phyloP scores from a whole-genome alignment of 2,329 filamentous ascomycete genomes.

The Paecilomyces formosus region DNA sequence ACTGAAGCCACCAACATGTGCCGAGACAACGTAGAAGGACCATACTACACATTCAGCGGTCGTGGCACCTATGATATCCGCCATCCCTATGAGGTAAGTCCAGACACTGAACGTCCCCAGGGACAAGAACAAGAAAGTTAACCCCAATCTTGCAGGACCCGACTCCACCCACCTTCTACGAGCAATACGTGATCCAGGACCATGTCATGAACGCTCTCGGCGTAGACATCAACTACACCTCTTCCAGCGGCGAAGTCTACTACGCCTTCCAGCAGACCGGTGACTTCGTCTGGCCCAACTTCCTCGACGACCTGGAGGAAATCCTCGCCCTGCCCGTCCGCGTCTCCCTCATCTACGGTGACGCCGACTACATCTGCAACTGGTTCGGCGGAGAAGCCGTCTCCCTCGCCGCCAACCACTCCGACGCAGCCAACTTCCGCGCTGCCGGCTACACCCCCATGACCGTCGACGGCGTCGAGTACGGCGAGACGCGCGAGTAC shows the following conservation, averaged over 20 bases:
- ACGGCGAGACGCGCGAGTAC: constrained; percentile 68
- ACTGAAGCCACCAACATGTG: constrained; percentile 49
- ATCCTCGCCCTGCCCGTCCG: constrained; percentile 57
- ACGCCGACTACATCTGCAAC: constrained; percentile 51
- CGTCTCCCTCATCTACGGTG: constrained; percentile 65
- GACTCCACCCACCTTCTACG: constrained; percentile 55
- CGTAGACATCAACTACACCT: constrained; percentile 54
- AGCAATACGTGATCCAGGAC: constrained; percentile 57
- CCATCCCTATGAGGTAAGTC: constrained; percentile 34
- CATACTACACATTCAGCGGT: constrained; percentile 48
- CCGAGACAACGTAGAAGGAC: constrained; percentile 48
- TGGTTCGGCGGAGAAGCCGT: constrained; percentile 66
- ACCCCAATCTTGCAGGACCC: constrained; percentile 39
- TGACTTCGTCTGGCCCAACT: constrained; percentile 58
- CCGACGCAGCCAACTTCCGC: constrained; percentile 51
- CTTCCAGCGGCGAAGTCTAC: constrained; percentile 34
- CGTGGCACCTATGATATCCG: constrained; percentile 57
- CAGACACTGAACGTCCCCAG: constrained; percentile 6
- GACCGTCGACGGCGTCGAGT: constrained; percentile 56
- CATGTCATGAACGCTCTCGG: constrained; percentile 54
- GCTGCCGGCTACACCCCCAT: constrained; percentile 66
- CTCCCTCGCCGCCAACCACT: constrained; percentile 52
- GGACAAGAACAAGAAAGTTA: constrained; percentile 7
- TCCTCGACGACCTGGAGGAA: constrained; percentile 52
- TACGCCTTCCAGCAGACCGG: constrained; percentile 46